Percentiles rank a stretch among this genome's conserved stretches.
These are phyloP conservation scores for Lithocarpus polystachyus DNA, from an alignment of 306 rosid genomes.

Conservation along the genomic window DNA sequence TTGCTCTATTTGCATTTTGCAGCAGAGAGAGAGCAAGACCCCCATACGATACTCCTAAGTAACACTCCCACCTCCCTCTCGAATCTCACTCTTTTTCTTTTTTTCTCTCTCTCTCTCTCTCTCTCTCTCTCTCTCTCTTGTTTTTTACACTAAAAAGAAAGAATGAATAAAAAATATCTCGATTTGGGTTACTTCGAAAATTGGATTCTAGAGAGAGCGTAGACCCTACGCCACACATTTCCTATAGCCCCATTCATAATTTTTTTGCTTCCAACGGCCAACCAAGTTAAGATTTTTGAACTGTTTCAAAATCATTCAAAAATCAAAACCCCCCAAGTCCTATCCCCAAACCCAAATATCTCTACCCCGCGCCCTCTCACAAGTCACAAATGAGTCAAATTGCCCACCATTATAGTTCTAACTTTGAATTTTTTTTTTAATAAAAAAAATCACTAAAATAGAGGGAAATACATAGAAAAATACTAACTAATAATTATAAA, in stretches of 20 bases:
- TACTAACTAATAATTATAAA: not conserved
- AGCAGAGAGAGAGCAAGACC: no score
- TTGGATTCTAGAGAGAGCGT: constrained; percentile 6
- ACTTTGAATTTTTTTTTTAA: not conserved
- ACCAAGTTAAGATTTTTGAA: not conserved
- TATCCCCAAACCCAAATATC: not conserved
- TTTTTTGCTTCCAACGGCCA: constrained; percentile 49
- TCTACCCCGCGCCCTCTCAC: not conserved
- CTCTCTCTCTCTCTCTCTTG: no score
- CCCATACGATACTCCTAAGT: no score
- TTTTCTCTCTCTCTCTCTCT: no score
- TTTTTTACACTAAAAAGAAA: no score
- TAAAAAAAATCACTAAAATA: not conserved
- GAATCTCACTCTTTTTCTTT: no score
- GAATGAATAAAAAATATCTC: no score
- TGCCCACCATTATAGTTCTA: no score
- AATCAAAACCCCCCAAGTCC: not conserved
- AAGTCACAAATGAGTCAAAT: not conserved
- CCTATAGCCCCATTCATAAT: constrained; percentile 18
- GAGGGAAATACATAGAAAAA: not conserved
- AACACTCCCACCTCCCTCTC: no score
- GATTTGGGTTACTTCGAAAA: not conserved
- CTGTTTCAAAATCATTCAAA: constrained; percentile 26
- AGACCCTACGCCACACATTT: constrained; percentile 20
- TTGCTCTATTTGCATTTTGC: no score